phyloP scores from a whole-genome alignment of 345 rosid genomes.

The Mercurialis annua region DNA sequence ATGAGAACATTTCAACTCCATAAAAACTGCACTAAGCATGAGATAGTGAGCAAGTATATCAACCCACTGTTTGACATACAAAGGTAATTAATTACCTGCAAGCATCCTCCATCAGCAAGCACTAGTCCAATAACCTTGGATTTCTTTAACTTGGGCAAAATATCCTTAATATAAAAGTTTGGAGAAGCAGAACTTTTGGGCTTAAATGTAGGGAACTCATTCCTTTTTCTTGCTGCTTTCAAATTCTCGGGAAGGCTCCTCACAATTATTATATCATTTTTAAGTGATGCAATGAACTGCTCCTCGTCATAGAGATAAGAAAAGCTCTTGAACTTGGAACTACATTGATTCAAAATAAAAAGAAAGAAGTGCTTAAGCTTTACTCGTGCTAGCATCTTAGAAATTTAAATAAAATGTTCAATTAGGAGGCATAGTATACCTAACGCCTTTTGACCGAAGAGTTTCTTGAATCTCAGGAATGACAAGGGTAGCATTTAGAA shows the following conservation, averaged over 20 bases:
- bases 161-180: slow-evolving; percentile 65
- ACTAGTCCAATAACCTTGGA: slow-evolving; percentile 71
- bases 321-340: slow-evolving; percentile 89
- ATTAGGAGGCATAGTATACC: slow-evolving; percentile 40
- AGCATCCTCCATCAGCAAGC: slow-evolving; percentile 80
- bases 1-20: too few species aligned
- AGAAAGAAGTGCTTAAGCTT: not conserved
- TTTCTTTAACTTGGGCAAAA: slow-evolving; percentile 71
- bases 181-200: slow-evolving; percentile 75
- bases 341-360: slow-evolving; percentile 27
- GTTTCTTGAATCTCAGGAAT: slow-evolving; percentile 97
- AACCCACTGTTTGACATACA: slow-evolving; percentile 3
- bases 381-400: not conserved
- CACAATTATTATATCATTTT: slow-evolving; percentile 63
- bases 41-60: not conserved
- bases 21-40: not conserved
- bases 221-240: slow-evolving; percentile 73
- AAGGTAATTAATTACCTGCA: slow-evolving; percentile 56
- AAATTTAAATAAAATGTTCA: slow-evolving; percentile 15
- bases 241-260: slow-evolving; percentile 75
- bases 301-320: slow-evolving; percentile 92
- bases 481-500: slow-evolving; percentile 98
- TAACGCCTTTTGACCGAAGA: slow-evolving; percentile 85
- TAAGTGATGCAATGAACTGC: slow-evolving; percentile 87
- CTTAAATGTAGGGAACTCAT: slow-evolving; percentile 65